Base-by-base conservation (phyloP, 495 filamentous ascomycete genomes). In the Talaromyces thailandensis region DNA sequence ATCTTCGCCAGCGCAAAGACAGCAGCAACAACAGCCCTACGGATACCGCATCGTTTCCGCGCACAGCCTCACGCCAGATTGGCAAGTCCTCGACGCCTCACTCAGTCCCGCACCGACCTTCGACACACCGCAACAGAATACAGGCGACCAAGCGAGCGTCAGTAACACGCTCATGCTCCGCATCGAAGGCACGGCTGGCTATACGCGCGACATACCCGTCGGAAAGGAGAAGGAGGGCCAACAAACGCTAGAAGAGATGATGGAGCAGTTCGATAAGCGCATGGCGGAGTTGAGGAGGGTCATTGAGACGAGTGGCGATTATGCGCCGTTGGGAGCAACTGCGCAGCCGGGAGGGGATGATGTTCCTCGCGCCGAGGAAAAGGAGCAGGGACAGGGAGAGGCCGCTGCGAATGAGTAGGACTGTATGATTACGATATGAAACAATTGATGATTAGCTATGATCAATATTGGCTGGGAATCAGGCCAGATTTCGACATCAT, bases 191-290 rank as follows among this genome's bases (percentile, higher is more conserved):
- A 77, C 73, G 0, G 62, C 65, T 0, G 75, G 74, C 0, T 45
- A 75, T 4, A 66, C 75, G 21, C 64, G 70, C 63, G 67, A 58
- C 59, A 67, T 64, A 40, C 64, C 66, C 2, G 70, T 63, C 8
- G 73, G 70, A 23, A 64, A 70, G 56, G 73, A 74, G 51, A 69
- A 66, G 32, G 63, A 73, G 50, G 43, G 14, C 14, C 35, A 71
- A 59, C 78, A 73, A 64, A 75, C 66, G 29, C 69, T 79, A 61
- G 73, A 81, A 32, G 79, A 77, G 32, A 76, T 92, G 74, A 76
- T 89, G 63, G 82, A 84, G 56, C 81, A 86, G 40, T 92, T 91
- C 73, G 83, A 87, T 62, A 84, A 80, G 64, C 76, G 86, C 64
- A 85, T 92, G 82, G 72, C 63, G 3, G 74, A 81, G 61, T 63